Evolutionary conservation across 106 monocot genomes (phyloP), one percentile per base, ranked within the genome.

Genomic region (Posidonia australis): DNA sequence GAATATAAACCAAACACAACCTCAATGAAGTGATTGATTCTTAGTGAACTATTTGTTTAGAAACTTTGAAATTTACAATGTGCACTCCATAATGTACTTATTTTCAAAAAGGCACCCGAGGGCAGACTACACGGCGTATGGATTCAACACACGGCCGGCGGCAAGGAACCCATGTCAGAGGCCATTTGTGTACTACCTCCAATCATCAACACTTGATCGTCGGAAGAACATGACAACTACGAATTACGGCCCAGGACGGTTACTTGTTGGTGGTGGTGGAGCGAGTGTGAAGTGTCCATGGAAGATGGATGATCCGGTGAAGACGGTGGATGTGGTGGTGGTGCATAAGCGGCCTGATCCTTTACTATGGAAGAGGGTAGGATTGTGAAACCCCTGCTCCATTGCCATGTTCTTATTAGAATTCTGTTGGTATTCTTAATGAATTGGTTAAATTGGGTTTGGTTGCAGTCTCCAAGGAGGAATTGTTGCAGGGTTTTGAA

Each of bases 271-370:
- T n/a, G 41, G 22, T 46, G 73, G 44, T 17, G 76, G 60, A 42
- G 21, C 29, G 12, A 86, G 67, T 21, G 75, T 80, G 19, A 10
- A 24, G 1, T 98, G 96, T 72, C 75, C 75, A 36, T 87, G 87
- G 94, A 74, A 72, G 32, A 84, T 75, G n/a, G 71, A 64, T n/a
- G 74, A 82, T 13, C 90, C 94, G 3, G 66, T 82, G 27, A 60
- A 26, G 28, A 13, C 27, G 10, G 60, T 96, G 43, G 79, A 90
- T 29, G 67, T 54, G 46, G 63, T 98, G 45, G 31, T 87, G 41
- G 90, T 98, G 44, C 70, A 80, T 76, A 98, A 98, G 76, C 76
- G 75, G 27, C 78, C 82, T 3, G 90, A 98, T 46, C 90, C 90
- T 7, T 53, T 27, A 21, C 66, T 98, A 25, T 98, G 36, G 36